Conservation (phyloP, 2,329 filamentous ascomycete species). For the Penicillium concentricum region DNA sequence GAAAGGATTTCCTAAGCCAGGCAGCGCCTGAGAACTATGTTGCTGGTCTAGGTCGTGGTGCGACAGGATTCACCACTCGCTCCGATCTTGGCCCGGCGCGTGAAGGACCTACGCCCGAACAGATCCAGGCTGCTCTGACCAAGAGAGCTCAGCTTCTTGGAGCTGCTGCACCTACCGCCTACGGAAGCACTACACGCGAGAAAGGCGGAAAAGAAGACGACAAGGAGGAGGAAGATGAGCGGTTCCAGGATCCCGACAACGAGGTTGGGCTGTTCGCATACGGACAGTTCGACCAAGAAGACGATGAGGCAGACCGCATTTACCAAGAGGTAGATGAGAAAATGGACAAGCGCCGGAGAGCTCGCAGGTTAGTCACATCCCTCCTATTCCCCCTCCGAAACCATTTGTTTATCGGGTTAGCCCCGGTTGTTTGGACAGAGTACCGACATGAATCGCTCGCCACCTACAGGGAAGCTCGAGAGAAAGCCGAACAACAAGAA, state of each 20-base stretch:
- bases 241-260: constrained; percentile 95
- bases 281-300: constrained; percentile 93
- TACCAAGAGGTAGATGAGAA: constrained; percentile 95
- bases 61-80: constrained; percentile 95
- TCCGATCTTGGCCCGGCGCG: constrained; percentile 93
- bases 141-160: constrained; percentile 85
- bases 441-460: constrained; percentile 67
- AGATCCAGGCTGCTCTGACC: constrained; percentile 95
- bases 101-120: constrained; percentile 93
- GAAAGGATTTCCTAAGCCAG: constrained; percentile 86
- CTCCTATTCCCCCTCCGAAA: constrained; percentile 34
- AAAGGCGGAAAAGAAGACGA: constrained; percentile 61
- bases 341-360: constrained; percentile 86
- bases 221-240: constrained; percentile 72
- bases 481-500: constrained; percentile 85
- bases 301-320: constrained; percentile 95
- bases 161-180: constrained; percentile 68
- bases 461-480: constrained; percentile 82
- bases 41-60: constrained; percentile 93
- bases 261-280: constrained; percentile 94
- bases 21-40: constrained; percentile 85
- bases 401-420: constrained; percentile 65
- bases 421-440: constrained; percentile 66
- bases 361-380: constrained; percentile 71
- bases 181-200: constrained; percentile 67